These are phyloP conservation scores for Aspergillus viridinutans DNA, from an alignment of 2,329 filamentous ascomycete species.

Conservation along the genomic window DNA sequence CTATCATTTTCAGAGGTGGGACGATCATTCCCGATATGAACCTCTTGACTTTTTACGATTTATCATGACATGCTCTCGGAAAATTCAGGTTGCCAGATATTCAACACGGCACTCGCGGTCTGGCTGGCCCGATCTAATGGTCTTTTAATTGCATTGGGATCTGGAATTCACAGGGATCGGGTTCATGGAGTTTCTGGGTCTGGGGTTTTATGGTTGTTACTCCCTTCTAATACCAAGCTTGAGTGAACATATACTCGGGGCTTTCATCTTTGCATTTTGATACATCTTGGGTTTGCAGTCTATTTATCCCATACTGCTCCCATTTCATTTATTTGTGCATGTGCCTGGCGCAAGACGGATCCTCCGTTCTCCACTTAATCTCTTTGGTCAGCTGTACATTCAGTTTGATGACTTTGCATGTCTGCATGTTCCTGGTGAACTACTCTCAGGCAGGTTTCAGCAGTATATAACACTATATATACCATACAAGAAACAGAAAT, in stretches of 20 bases:
- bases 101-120: constrained; percentile 10
- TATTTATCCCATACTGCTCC: not conserved
- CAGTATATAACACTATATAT: not conserved
- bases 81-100: constrained; percentile 6
- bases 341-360: not conserved
- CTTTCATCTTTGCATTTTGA: not conserved
- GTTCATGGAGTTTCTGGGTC: constrained; percentile 9
- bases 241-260: not conserved
- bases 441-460: not conserved
- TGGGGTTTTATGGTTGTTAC: constrained; percentile 10
- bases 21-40: constrained; percentile 8
- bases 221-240: constrained; percentile 8
- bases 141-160: constrained; percentile 19
- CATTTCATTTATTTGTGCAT: not conserved
- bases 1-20: constrained; percentile 12
- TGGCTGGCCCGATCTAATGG: constrained; percentile 19
- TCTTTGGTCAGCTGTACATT: constrained; percentile 4
- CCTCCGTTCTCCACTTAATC: not conserved
- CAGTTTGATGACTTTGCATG: not conserved
- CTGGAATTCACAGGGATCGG: constrained; percentile 6
- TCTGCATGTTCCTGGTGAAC: not conserved
- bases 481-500: not conserved
- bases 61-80: constrained; percentile 8
- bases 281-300: not conserved
- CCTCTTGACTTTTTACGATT: constrained; percentile 9